Evolutionary conservation across 2,329 filamentous ascomycete genomes (phyloP).

Genomic region (Colletotrichum australisinense): DNA sequence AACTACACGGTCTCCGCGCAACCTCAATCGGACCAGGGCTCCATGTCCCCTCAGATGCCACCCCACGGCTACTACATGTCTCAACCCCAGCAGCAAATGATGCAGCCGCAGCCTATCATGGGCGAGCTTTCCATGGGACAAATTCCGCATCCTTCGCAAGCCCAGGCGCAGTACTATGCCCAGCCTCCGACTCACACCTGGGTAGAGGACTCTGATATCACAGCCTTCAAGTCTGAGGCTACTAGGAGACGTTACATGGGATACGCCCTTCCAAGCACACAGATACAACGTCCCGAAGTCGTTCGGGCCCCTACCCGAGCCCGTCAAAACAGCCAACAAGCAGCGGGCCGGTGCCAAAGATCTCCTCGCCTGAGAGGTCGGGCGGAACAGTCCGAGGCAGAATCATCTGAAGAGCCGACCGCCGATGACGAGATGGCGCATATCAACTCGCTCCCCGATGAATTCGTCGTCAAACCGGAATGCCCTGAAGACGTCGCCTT

Average conservation of each 20-base stretch:
- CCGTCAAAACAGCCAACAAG: neutral
- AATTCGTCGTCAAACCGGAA: conserved; percentile 54
- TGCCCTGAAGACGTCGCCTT: conserved; percentile 61
- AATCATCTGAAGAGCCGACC: neutral
- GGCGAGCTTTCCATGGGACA: conserved; percentile 23
- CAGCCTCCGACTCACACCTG: neutral
- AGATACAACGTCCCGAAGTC: conserved; percentile 11
- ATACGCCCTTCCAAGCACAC: conserved; percentile 24
- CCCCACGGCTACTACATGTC: conserved; percentile 1
- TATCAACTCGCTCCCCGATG: conserved; percentile 20
- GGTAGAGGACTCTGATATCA: conserved; percentile 1
- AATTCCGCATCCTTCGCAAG: neutral
- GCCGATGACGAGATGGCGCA: neutral
- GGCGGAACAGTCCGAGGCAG: neutral
- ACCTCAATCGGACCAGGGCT: conserved; percentile 23
- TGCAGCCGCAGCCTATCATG: conserved; percentile 10
- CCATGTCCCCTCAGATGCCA: conserved; percentile 16
- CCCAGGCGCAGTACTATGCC: conserved; percentile 10
- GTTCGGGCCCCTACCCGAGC: neutral
- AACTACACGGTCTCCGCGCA: conserved; percentile 47
- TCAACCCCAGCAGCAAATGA: neutral
- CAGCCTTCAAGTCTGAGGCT: neutral
- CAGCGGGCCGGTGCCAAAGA: neutral
- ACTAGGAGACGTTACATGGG: conserved; percentile 7
- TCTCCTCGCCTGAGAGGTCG: neutral